phyloP scores from a whole-genome alignment of 441 rosid species.

The Gossypium davidsonii region DNA sequence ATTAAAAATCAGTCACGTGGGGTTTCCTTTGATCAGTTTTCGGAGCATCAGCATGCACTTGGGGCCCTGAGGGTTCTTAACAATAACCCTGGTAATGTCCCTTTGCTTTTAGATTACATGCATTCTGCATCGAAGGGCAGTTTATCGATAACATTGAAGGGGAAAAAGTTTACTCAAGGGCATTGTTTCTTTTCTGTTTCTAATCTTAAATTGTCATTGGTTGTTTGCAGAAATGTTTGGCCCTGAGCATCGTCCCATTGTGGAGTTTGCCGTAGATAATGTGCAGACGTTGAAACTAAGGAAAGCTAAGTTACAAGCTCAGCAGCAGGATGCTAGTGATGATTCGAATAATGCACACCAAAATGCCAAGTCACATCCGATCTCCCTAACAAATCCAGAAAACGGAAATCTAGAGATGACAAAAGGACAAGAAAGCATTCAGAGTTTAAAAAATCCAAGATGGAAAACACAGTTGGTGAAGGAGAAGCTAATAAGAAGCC shows the following conservation, averaged over 20 bases:
- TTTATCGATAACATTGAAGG: neutral
- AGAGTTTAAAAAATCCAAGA: conserved; percentile 6
- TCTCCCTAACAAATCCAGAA: conserved; percentile 21
- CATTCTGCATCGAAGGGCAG: neutral
- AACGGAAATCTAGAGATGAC: conserved; percentile 40
- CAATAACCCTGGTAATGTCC: conserved; percentile 69
- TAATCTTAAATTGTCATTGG: conserved; percentile 9
- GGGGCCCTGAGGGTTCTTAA: conserved; percentile 87
- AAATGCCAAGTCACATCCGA: conserved; percentile 18
- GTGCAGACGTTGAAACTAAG: conserved; percentile 65
- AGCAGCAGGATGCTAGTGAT: conserved; percentile 29
- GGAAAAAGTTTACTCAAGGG: neutral
- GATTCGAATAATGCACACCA: conserved; percentile 22
- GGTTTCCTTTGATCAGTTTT: conserved; percentile 79
- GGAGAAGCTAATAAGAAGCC: conserved; percentile 35
- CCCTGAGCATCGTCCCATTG: conserved; percentile 63
- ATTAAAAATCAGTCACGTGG: conserved; percentile 64
- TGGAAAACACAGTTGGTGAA: conserved; percentile 21
- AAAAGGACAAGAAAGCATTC: conserved; percentile 17
- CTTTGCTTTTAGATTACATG: neutral
- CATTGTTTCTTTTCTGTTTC: neutral
- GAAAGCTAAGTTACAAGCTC: conserved; percentile 37
- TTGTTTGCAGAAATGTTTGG: conserved; percentile 66
- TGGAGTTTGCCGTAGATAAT: conserved; percentile 79
- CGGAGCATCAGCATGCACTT: conserved; percentile 78